Percentiles rank a stretch among this genome's conserved stretches.
Evolutionary conservation across 345 rosid genomes (phyloP).

Genomic region (Excoecaria cochinchinensis): DNA sequence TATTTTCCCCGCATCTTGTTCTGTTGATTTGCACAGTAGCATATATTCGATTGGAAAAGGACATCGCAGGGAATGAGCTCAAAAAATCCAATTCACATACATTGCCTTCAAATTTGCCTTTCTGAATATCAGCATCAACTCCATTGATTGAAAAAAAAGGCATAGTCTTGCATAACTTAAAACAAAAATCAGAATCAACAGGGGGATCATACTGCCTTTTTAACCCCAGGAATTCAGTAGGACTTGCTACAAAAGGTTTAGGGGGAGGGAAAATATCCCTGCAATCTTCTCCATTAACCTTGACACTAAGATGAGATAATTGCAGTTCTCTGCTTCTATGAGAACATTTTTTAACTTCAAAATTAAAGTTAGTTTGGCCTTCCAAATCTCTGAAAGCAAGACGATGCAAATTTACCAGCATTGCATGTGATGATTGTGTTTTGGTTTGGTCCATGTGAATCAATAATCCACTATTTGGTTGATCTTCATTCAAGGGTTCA

Average conservation of each 20-base stretch:
- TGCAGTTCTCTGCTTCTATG: not conserved
- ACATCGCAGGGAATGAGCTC: constrained; percentile 4
- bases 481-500: constrained; percentile 5
- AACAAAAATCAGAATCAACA: constrained; percentile 2
- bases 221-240: not conserved
- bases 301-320: not conserved
- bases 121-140: not conserved
- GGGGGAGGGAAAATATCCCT: not conserved
- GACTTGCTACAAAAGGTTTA: not conserved
- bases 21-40: not conserved
- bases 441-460: not conserved
- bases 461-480: not conserved
- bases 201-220: not conserved
- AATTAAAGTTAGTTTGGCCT: not conserved
- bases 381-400: constrained; percentile 5
- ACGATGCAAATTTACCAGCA: no score
- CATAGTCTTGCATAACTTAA: not conserved
- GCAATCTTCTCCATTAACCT: not conserved
- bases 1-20: not conserved
- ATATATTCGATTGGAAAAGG: not conserved
- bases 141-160: not conserved
- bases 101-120: not conserved
- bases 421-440: not conserved
- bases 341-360: not conserved
- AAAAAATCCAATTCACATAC: not conserved